A percentile compares a stretch with the other conserved stretches of the same genome.
Evolutionary conservation across 2,329 filamentous ascomycete species (phyloP).

Genomic region (Pyrenochaeta sp.): DNA sequence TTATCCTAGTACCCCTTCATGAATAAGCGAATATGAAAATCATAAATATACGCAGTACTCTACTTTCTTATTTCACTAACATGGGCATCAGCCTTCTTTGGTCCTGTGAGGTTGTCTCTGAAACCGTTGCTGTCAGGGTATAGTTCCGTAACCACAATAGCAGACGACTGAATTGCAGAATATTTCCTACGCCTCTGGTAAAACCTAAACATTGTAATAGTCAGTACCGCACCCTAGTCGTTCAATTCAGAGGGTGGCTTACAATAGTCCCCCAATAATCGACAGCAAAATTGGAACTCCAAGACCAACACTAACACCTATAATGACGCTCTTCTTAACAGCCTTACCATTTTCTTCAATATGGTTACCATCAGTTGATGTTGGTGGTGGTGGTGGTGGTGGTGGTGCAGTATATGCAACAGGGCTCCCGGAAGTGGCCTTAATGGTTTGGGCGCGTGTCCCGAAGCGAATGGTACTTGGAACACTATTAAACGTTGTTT

Average conservation of each 20-base stretch:
- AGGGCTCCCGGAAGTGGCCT: conserved; percentile 56
- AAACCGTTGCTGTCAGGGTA: background rate
- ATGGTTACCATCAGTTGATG: conserved; percentile 7
- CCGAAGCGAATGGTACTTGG: conserved; percentile 55
- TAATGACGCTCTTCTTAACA: conserved; percentile 57
- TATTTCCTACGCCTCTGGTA: background rate
- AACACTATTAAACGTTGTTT: conserved; percentile 42
- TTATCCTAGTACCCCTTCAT: too few relatives aligned
- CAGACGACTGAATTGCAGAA: background rate
- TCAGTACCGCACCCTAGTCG: background rate
- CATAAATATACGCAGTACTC: too few relatives aligned
- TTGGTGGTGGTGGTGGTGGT: background rate
- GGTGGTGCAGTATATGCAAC: conserved; percentile 8
- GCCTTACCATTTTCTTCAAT: conserved; percentile 40
- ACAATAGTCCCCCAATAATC: conserved; percentile 18
- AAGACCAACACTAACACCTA: conserved; percentile 60
- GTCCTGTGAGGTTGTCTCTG: background rate
- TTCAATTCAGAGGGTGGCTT: background rate
- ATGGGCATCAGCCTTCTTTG: background rate
- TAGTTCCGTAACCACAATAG: background rate
- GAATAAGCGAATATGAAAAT: too few relatives aligned
- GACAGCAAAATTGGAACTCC: conserved; percentile 50
- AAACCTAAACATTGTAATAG: background rate
- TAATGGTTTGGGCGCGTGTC: conserved; percentile 46
- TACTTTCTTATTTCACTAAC: background rate